phyloP scores from a whole-genome alignment of 2,329 filamentous ascomycete species.

The Mycogone perniciosa region DNA sequence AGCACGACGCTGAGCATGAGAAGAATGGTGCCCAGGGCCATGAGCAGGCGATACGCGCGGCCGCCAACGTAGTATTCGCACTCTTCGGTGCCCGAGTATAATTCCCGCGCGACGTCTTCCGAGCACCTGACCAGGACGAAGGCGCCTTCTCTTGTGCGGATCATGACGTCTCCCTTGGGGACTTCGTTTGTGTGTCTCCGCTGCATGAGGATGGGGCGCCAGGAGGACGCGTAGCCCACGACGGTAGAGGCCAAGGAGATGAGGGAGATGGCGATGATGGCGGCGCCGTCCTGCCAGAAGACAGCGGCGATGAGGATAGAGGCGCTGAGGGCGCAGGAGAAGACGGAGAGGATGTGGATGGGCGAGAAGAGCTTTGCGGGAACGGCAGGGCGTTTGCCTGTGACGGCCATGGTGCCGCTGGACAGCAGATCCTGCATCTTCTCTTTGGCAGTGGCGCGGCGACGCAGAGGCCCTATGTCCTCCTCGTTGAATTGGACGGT shows the following conservation, averaged over 20 bases:
- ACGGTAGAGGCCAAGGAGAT: slow-evolving; percentile 49
- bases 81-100: slow-evolving; percentile 55
- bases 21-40: slow-evolving; percentile 51
- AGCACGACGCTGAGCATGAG: slow-evolving; percentile 57
- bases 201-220: slow-evolving; percentile 49
- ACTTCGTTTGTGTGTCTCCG: slow-evolving; percentile 43
- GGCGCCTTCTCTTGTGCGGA: slow-evolving; percentile 53
- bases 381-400: slow-evolving; percentile 37
- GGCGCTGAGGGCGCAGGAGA: slow-evolving; percentile 44
- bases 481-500: slow-evolving; percentile 11
- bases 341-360: slow-evolving; percentile 45
- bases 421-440: slow-evolving; percentile 38
- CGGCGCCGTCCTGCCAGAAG: slow-evolving; percentile 30
- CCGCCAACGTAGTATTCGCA: slow-evolving; percentile 48
- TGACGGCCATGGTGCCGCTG: slow-evolving; percentile 34
- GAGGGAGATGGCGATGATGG: slow-evolving; percentile 39
- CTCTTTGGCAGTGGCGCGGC: slow-evolving; percentile 33
- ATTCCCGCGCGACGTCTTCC: slow-evolving; percentile 55
- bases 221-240: slow-evolving; percentile 51
- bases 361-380: slow-evolving; percentile 45
- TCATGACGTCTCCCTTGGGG: slow-evolving; percentile 53
- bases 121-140: slow-evolving; percentile 52
- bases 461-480: slow-evolving; percentile 9
- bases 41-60: slow-evolving; percentile 44
- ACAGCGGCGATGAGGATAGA: slow-evolving; percentile 40